Conservation (phyloP, 1,284 basidiomycete species). For the Leucoagaricus sp. region DNA sequence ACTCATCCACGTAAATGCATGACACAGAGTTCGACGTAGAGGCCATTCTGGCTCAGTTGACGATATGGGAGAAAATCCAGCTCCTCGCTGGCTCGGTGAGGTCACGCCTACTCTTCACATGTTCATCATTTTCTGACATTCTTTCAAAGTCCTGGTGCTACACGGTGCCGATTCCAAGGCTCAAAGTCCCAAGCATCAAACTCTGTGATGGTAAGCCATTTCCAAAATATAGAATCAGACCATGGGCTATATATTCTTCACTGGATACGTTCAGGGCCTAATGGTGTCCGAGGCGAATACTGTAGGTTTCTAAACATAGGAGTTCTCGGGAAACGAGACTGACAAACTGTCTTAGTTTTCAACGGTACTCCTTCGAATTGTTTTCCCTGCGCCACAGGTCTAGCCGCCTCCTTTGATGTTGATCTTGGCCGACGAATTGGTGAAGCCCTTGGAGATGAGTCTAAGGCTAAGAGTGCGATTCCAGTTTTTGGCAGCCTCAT, state of each 20-base stretch:
- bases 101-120: background rate
- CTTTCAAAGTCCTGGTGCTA: slow-evolving; percentile 51
- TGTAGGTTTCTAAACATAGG: slow-evolving; percentile 30
- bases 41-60: slow-evolving; percentile 36
- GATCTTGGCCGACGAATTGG: slow-evolving; percentile 45
- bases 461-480: slow-evolving; percentile 38
- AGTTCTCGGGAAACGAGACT: background rate
- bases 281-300: slow-evolving; percentile 51
- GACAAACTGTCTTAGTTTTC: slow-evolving; percentile 36
- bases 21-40: slow-evolving; percentile 42
- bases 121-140: background rate
- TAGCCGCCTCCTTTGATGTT: slow-evolving; percentile 50
- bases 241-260: background rate
- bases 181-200: slow-evolving; percentile 45
- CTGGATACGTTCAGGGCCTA: slow-evolving; percentile 40
- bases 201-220: slow-evolving; percentile 41
- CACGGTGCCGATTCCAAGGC: slow-evolving; percentile 44
- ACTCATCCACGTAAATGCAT: too few relatives aligned
- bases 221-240: background rate
- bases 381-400: slow-evolving; percentile 49
- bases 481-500: slow-evolving; percentile 11
- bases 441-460: slow-evolving; percentile 46
- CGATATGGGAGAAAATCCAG: slow-evolving; percentile 43
- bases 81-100: slow-evolving; percentile 41
- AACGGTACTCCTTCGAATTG: slow-evolving; percentile 50